Evolutionary conservation across 805 yeast genomes (phyloP).

Genomic region (Scheffersomyces stipitis): DNA sequence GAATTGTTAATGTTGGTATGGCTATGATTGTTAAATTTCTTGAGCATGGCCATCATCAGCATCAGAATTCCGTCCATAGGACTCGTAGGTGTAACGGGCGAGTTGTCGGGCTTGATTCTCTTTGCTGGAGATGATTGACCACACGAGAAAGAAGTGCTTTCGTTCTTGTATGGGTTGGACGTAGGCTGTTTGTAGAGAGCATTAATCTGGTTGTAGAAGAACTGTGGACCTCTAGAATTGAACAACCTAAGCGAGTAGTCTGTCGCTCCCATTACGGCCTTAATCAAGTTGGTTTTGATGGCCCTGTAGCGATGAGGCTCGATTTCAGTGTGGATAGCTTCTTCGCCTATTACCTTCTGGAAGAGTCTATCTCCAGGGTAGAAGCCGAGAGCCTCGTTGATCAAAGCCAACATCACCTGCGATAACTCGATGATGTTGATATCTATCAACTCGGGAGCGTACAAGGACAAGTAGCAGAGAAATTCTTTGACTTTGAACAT

Average conservation of each 20-base stretch:
- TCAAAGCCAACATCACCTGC: conserved; percentile 28
- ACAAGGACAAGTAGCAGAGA: conserved; percentile 48
- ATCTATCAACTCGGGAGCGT: conserved; percentile 46
- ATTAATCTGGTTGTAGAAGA: conserved; percentile 14
- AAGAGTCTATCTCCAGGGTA: conserved; percentile 5
- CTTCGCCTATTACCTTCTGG: conserved; percentile 5
- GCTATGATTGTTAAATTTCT: not conserved
- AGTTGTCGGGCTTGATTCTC: not conserved
- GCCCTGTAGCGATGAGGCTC: conserved; percentile 6
- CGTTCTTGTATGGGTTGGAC: not conserved
- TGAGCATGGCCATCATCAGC: not conserved
- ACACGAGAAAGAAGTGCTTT: not conserved
- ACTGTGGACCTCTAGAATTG: conserved; percentile 29
- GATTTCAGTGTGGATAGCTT: not conserved
- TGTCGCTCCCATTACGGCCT: conserved; percentile 26
- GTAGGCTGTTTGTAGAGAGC: conserved; percentile 4
- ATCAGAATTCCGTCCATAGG: not conserved
- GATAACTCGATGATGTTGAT: conserved; percentile 25
- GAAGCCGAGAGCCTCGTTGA: conserved; percentile 13
- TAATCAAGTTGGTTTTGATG: conserved; percentile 26
- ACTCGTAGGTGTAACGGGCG: not conserved
- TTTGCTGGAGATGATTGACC: not conserved
- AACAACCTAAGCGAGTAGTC: conserved; percentile 28
- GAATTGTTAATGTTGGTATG: not conserved
- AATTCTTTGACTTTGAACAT: conserved; percentile 50